A percentile compares a stretch with the other conserved stretches of the same genome.
Conservation (phyloP, 2,329 filamentous ascomycete species). For the Venturia pyrina region DNA sequence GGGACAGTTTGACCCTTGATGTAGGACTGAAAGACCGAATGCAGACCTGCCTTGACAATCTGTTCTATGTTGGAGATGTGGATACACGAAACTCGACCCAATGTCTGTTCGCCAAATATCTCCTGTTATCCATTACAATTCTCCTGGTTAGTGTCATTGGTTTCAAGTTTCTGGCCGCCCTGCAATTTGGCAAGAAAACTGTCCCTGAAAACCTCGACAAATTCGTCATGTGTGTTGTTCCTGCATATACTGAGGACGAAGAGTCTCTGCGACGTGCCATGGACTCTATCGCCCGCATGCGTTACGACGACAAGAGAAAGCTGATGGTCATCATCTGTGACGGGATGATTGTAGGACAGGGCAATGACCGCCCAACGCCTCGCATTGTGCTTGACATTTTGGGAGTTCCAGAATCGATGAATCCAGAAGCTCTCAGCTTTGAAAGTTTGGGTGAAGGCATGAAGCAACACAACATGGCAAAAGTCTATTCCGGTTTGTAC, state of each 20-base stretch:
- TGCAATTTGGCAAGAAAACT: conserved; percentile 88
- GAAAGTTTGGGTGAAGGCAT: conserved; percentile 90
- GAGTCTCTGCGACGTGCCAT: conserved; percentile 94
- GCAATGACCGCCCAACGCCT: conserved; percentile 91
- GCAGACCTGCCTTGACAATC: conserved; percentile 77
- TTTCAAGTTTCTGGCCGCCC: conserved; percentile 93
- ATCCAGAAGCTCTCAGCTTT: conserved; percentile 93
- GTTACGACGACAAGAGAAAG: conserved; percentile 97
- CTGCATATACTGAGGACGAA: conserved; percentile 96
- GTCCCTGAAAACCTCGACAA: conserved; percentile 95
- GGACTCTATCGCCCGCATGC: conserved; percentile 89
- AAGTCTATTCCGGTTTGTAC: conserved; percentile 94
- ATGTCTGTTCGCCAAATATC: conserved; percentile 82
- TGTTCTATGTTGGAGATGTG: conserved; percentile 87
- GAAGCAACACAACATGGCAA: conserved; percentile 99
- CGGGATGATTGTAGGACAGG: conserved; percentile 98
- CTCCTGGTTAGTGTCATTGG: conserved; percentile 71
- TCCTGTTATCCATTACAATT: conserved; percentile 76
- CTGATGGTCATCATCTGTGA: conserved; percentile 87
- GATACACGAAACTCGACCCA: conserved; percentile 80
- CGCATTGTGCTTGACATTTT: conserved; percentile 95
- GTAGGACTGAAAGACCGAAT: conserved; percentile 52
- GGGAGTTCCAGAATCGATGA: conserved; percentile 84
- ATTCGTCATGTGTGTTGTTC: conserved; percentile 95
- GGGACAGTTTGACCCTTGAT: conserved; percentile 58